Conservation (phyloP, 2,329 filamentous ascomycete species). For the Aspergillus flavus region DNA sequence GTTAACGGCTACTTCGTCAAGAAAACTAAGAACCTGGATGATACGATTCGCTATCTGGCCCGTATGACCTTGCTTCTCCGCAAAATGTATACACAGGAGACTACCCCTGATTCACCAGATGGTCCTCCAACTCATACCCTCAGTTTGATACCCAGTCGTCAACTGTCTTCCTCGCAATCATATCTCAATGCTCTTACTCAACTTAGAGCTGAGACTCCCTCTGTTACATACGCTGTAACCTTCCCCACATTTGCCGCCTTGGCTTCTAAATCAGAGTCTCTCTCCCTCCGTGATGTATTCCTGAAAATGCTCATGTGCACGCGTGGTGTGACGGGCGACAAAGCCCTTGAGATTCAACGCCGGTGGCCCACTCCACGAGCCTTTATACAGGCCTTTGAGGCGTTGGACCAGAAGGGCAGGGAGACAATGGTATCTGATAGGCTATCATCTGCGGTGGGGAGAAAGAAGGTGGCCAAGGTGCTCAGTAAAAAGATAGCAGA, state of each 20-base stretch:
- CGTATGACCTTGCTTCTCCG: conserved; percentile 71
- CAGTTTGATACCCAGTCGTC: conserved; percentile 65
- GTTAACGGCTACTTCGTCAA: conserved; percentile 80
- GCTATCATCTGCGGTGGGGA: conserved; percentile 62
- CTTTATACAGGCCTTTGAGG: conserved; percentile 70
- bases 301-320: conserved; percentile 87
- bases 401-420: conserved; percentile 56
- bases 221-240: conserved; percentile 61
- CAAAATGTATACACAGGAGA: conserved; percentile 55
- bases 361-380: conserved; percentile 74
- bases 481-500: conserved; percentile 72
- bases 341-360: conserved; percentile 77
- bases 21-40: conserved; percentile 72
- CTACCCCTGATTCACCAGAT: conserved; percentile 1
- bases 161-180: conserved; percentile 63
- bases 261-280: conserved; percentile 72
- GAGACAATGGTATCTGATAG: conserved; percentile 61
- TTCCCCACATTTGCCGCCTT: conserved; percentile 73
- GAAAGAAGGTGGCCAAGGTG: conserved; percentile 67
- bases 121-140: conserved; percentile 41
- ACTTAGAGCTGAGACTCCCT: conserved; percentile 54
- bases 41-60: conserved; percentile 74
- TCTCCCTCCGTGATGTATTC: conserved; percentile 74
- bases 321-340: conserved; percentile 73
- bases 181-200: conserved; percentile 67